phyloP scores from a whole-genome alignment of 2,329 filamentous ascomycete species.

The Hortaea sp. region DNA sequence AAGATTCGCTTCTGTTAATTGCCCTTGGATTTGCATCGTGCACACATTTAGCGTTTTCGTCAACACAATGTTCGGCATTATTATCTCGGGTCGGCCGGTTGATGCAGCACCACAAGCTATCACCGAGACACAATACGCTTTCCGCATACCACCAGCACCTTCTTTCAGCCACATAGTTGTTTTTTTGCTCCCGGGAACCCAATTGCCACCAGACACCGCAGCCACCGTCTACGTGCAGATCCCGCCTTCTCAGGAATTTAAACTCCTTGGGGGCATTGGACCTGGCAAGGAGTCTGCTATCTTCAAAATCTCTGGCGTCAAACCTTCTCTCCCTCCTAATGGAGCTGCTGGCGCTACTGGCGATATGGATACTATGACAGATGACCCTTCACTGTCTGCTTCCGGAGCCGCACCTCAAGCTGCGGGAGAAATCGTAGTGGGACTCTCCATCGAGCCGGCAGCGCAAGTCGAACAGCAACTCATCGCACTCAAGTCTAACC shows the following conservation, averaged over 20 bases:
- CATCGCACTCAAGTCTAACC: constrained; percentile 44
- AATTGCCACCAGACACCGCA: constrained; percentile 64
- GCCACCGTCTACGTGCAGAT: constrained; percentile 84
- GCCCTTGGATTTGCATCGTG: too few species aligned
- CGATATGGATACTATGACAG: constrained; percentile 41
- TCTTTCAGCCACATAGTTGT: constrained; percentile 68
- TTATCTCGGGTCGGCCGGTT: constrained; percentile 51
- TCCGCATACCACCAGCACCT: constrained; percentile 52
- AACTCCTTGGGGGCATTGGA: constrained; percentile 79
- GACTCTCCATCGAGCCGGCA: constrained; percentile 71
- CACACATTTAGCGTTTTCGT: too few species aligned
- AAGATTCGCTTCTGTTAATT: too few species aligned
- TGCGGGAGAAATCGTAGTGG: constrained; percentile 56
- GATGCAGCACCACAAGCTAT: constrained; percentile 47
- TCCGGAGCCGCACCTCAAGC: constrained; percentile 13
- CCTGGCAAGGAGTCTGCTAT: constrained; percentile 86
- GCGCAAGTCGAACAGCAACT: constrained; percentile 62
- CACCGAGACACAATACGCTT: constrained; percentile 53
- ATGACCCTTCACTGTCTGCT: constrained; percentile 24
- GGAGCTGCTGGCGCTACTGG: constrained; percentile 26
- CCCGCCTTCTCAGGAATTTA: constrained; percentile 54
- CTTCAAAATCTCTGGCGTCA: constrained; percentile 58
- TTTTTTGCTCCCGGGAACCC: constrained; percentile 71
- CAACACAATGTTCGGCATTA: constrained; percentile 48
- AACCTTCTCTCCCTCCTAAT: constrained; percentile 27